These are phyloP conservation scores for Neurospora sp. DNA, from an alignment of 495 filamentous ascomycete genomes.

Conservation along the genomic window DNA sequence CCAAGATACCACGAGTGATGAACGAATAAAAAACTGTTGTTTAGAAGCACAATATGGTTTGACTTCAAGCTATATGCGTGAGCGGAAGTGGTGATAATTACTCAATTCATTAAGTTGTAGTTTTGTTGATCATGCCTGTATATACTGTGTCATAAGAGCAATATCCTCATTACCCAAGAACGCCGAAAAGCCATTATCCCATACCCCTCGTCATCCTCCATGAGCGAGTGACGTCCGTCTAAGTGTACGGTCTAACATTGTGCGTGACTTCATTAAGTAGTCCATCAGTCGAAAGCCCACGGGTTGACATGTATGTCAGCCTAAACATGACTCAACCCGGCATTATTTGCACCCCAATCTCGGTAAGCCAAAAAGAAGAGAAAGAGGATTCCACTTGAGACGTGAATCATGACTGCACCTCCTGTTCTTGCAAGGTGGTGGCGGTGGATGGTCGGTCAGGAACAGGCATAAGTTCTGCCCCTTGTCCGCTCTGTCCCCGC, in stretches of 20 bases:
- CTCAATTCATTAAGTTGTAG: neutral
- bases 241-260: neutral
- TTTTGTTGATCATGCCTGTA: neutral
- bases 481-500: constrained; percentile 62
- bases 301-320: neutral
- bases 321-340: neutral
- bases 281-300: neutral
- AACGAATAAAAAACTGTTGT: neutral
- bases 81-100: neutral
- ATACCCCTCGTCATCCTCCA: neutral
- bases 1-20: neutral
- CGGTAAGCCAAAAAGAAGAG: neutral
- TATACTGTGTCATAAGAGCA: neutral
- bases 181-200: neutral
- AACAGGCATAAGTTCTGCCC: constrained; percentile 51
- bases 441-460: constrained; percentile 24
- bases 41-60: neutral
- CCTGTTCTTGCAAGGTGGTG: constrained; percentile 21
- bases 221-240: constrained; percentile 1
- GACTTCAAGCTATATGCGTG: neutral
- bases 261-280: neutral
- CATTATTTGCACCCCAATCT: neutral
- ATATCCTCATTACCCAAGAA: neutral
- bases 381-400: neutral
- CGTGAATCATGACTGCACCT: constrained; percentile 22